Evolutionary conservation across 345 rosid species (phyloP).

Genomic region (Corymbia maculata): DNA sequence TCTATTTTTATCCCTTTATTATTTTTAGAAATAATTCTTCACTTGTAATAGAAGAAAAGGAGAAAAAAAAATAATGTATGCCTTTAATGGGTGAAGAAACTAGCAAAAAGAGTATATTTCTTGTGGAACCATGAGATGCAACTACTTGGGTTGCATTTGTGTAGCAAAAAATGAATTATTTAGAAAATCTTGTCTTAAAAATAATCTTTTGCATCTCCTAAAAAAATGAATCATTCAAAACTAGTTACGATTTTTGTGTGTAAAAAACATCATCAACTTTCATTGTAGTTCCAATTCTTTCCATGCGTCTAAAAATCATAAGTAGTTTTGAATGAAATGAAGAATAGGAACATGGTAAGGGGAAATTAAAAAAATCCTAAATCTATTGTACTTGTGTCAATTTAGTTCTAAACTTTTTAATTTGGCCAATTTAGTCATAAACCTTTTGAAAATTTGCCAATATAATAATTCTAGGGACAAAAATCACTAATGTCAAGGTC

Average conservation of each 20-base stretch:
- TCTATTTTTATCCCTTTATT: neutral
- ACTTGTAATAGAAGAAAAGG: neutral
- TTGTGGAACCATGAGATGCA: neutral
- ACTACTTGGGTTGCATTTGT: neutral
- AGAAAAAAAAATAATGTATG: neutral
- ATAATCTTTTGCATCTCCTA: too few species aligned
- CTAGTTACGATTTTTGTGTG: neutral
- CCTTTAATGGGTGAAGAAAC: neutral
- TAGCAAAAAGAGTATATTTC: neutral
- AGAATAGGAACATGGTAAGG: neutral
- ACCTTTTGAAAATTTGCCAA: neutral
- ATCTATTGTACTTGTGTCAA: too few species aligned
- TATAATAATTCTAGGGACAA: too few species aligned
- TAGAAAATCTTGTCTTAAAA: neutral
- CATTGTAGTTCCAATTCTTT: neutral
- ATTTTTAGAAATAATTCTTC: neutral
- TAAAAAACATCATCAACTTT: neutral
- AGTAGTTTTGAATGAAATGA: neutral
- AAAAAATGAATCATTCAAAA: neutral
- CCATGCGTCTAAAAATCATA: neutral
- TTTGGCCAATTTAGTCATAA: too few species aligned
- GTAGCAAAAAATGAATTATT: too few species aligned
- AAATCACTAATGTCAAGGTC: too few species aligned
- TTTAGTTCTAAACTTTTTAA: too few species aligned
- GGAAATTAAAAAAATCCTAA: neutral